A percentile compares a stretch with the other conserved stretches of the same genome.
Evolutionary conservation across 805 yeast species (phyloP).

Genomic region (Wickerhamiella azymoides): DNA sequence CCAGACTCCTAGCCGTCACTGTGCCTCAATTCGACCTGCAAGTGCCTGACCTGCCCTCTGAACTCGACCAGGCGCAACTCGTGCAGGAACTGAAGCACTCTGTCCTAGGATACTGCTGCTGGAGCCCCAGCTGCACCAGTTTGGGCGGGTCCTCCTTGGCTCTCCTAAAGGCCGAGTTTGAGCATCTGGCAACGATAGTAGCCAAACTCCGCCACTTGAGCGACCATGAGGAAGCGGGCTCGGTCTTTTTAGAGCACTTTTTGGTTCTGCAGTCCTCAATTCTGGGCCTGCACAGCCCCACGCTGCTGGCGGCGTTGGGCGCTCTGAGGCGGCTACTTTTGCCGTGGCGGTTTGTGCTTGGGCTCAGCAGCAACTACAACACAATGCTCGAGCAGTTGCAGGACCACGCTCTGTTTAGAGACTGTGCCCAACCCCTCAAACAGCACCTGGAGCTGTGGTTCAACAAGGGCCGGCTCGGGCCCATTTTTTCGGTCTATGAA

Average conservation of each 20-base stretch:
- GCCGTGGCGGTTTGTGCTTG: neutral
- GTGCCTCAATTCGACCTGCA: too few species aligned
- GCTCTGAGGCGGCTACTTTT: neutral
- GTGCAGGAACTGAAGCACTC: constrained; percentile 12
- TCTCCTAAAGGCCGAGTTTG: neutral
- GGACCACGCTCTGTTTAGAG: neutral
- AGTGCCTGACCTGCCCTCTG: neutral
- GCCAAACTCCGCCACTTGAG: neutral
- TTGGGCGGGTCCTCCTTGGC: neutral
- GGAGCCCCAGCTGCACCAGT: neutral
- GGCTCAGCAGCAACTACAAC: neutral
- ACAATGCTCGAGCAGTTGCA: neutral
- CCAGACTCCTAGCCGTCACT: too few species aligned
- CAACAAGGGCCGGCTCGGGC: constrained; percentile 1
- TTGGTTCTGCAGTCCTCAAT: neutral
- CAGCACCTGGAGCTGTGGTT: neutral
- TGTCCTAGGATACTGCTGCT: constrained; percentile 12
- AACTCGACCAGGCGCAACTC: neutral
- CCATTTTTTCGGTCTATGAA: neutral
- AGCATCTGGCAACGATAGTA: neutral
- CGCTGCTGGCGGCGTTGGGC: neutral
- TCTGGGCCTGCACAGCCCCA: neutral
- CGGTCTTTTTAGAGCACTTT: neutral
- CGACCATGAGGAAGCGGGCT: neutral
- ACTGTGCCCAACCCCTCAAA: neutral